Evolutionary conservation across 2,329 filamentous ascomycete species (phyloP).

Genomic region (Aspergillus sp.): DNA sequence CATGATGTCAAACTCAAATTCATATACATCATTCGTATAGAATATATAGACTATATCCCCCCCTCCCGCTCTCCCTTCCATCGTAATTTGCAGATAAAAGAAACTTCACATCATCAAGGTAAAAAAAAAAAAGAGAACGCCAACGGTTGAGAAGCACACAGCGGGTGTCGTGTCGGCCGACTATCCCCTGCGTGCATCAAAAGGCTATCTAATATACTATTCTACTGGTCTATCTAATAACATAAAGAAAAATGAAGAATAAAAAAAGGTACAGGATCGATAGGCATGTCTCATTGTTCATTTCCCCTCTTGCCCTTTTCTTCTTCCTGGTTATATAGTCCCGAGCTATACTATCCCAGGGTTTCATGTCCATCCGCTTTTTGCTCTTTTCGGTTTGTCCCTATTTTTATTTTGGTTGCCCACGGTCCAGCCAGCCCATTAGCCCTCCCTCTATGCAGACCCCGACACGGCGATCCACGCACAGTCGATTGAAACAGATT

Average conservation of each 20-base stretch:
- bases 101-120: too few species aligned
- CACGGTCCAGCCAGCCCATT: slow-evolving; percentile 7
- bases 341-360: slow-evolving; percentile 12
- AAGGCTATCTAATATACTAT: slow-evolving; percentile 14
- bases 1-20: too few species aligned
- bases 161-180: background rate
- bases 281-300: slow-evolving; percentile 17
- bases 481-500: slow-evolving; percentile 8
- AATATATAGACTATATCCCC: too few species aligned
- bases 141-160: background rate
- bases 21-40: too few species aligned
- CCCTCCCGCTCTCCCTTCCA: too few species aligned
- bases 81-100: too few species aligned
- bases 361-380: background rate
- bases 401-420: background rate
- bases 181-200: background rate
- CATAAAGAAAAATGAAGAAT: background rate
- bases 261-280: slow-evolving; percentile 15
- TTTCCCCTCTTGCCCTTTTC: background rate
- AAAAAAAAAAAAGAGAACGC: too few species aligned
- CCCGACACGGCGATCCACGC: slow-evolving; percentile 9
- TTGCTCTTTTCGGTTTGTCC: background rate
- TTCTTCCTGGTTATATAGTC: slow-evolving; percentile 13
- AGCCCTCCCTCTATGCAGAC: slow-evolving; percentile 14
- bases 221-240: slow-evolving; percentile 21